A percentile compares a stretch with the other conserved stretches of the same genome.
phyloP scores from a whole-genome alignment of 192 early-diverging fungal species.

The Thamnidium elegans region DNA sequence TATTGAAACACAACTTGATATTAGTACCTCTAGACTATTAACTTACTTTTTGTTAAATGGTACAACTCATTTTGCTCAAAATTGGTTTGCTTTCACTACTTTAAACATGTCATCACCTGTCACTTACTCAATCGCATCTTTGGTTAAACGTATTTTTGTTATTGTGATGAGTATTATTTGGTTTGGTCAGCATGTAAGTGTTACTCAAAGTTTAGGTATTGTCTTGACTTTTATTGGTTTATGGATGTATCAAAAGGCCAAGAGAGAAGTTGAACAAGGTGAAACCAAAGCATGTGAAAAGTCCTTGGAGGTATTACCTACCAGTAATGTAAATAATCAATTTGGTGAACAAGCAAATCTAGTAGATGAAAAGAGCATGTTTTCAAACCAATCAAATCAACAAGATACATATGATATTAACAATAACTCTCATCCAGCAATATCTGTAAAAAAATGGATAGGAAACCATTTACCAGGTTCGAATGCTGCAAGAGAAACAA shows the following conservation, averaged over 20 bases:
- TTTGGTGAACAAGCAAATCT: no score
- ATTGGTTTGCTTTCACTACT: slow-evolving; percentile 76
- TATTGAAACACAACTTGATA: not conserved
- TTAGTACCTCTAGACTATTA: slow-evolving; percentile 24
- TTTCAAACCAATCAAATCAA: no score
- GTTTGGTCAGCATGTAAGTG: slow-evolving; percentile 71
- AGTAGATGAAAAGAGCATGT: no score
- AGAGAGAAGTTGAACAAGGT: slow-evolving; percentile 54
- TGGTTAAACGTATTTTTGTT: slow-evolving; percentile 90
- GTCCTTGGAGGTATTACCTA: slow-evolving; percentile 16
- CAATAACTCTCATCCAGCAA: no score
- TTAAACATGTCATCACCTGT: slow-evolving; percentile 76
- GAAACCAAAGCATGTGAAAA: slow-evolving; percentile 38
- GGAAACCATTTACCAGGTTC: no score
- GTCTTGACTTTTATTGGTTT: slow-evolving; percentile 78
- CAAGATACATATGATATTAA: no score
- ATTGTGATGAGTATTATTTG: slow-evolving; percentile 81
- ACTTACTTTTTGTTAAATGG: slow-evolving; percentile 73
- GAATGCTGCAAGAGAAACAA: no score
- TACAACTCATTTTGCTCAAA: slow-evolving; percentile 77
- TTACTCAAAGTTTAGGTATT: slow-evolving; percentile 72
- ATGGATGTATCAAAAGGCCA: slow-evolving; percentile 84
- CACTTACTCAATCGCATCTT: slow-evolving; percentile 81
- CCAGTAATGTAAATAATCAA: not conserved
- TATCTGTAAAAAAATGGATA: no score